phyloP scores from a whole-genome alignment of 164 flowering plant species.

The Stephania japonica region DNA sequence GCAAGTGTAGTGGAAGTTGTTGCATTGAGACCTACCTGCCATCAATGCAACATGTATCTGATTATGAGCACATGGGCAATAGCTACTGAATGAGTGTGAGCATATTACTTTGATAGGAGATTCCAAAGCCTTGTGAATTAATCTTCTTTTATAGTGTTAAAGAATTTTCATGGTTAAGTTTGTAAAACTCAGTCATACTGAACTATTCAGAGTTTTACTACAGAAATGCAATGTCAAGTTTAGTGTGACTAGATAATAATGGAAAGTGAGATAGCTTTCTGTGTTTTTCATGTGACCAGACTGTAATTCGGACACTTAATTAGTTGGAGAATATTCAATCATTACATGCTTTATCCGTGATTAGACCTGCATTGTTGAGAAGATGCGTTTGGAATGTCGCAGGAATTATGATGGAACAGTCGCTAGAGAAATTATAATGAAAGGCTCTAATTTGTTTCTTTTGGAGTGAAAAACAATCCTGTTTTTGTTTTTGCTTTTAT shows the following conservation, averaged over 20 bases:
- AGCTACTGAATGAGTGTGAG: background rate
- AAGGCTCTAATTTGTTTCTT: background rate
- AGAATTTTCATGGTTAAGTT: background rate
- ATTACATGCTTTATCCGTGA: background rate
- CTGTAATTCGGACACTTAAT: background rate
- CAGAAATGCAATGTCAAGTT: background rate
- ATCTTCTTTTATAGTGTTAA: background rate
- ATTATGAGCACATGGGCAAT: background rate
- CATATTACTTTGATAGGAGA: background rate
- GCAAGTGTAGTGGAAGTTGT: conserved; percentile 2
- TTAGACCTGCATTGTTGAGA: background rate
- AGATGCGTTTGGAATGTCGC: background rate
- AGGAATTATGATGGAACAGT: background rate
- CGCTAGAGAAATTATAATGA: no score
- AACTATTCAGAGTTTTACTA: background rate
- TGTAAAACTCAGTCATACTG: background rate
- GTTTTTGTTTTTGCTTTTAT: background rate
- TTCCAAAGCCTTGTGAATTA: background rate
- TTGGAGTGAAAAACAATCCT: background rate
- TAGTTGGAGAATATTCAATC: background rate
- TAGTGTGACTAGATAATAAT: background rate
- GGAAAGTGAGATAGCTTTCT: background rate
- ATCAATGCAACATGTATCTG: background rate
- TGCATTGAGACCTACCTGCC: background rate
- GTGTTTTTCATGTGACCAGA: background rate